A percentile compares a stretch with the other conserved stretches of the same genome.
Conservation (phyloP, 2,329 filamentous ascomycete species). For the Boeremia exigua region DNA sequence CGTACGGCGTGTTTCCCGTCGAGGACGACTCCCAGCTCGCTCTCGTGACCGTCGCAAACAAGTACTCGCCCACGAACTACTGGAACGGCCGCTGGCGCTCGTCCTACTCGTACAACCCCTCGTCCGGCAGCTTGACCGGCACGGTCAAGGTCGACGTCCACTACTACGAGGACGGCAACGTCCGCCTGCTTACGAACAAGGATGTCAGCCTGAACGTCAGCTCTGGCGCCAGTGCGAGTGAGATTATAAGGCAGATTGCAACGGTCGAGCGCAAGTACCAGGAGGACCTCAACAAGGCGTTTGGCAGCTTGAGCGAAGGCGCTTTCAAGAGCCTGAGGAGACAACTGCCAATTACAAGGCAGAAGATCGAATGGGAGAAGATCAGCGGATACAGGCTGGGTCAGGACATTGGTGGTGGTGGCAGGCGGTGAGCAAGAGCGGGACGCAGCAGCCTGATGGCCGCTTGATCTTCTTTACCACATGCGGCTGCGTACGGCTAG, state of each 20-base stretch:
- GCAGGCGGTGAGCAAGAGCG: conserved; percentile 8
- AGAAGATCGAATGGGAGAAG: conserved; percentile 99
- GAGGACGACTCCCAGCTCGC: conserved; percentile 78
- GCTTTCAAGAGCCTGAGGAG: conserved; percentile 92
- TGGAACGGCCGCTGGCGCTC: conserved; percentile 99
- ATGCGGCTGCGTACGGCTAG: not conserved
- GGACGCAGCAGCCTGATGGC: not conserved
- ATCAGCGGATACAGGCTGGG: conserved; percentile 81
- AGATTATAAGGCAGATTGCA: conserved; percentile 79
- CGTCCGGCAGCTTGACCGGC: conserved; percentile 71
- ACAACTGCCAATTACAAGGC: conserved; percentile 93
- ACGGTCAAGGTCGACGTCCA: conserved; percentile 93
- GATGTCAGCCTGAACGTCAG: conserved; percentile 67
- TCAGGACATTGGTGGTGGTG: conserved; percentile 59
- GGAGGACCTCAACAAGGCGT: conserved; percentile 91
- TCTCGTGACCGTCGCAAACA: conserved; percentile 87
- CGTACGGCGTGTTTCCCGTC: conserved; percentile 82
- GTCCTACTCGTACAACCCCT: conserved; percentile 78
- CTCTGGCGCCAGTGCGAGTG: conserved; percentile 65
- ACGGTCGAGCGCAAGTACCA: conserved; percentile 89
- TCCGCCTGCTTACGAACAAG: conserved; percentile 90
- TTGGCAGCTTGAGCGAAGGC: conserved; percentile 86
- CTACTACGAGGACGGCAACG: conserved; percentile 99
- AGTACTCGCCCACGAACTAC: conserved; percentile 98
- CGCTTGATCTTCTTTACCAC: not conserved